phyloP scores from a whole-genome alignment of 2,329 filamentous ascomycete species.

The Gliomastix tumulicola region DNA sequence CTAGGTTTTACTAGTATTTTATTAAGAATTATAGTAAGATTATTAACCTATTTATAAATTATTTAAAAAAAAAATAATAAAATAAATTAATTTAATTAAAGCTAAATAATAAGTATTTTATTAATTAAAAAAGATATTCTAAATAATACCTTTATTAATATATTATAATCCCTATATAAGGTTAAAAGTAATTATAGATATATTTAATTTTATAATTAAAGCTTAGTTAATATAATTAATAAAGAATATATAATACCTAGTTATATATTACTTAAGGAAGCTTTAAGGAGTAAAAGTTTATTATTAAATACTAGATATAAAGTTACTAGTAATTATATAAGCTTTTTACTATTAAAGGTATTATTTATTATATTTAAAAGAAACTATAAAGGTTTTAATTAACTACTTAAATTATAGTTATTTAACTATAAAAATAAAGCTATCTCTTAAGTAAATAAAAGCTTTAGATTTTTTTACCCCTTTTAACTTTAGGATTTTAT shows the following conservation, averaged over 20 bases:
- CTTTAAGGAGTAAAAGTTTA: not conserved
- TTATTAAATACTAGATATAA: constrained; percentile 1
- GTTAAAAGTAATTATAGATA: constrained; percentile 1
- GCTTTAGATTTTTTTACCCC: no score
- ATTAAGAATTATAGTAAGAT: no score
- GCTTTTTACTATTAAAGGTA: not conserved
- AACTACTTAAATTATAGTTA: no score
- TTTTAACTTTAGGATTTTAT: not conserved
- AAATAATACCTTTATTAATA: not conserved
- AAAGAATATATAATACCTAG: no score
- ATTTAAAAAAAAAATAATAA: no score
- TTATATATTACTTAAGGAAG: no score
- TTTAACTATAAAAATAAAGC: no score
- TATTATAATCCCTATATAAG: not conserved
- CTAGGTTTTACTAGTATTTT: not conserved
- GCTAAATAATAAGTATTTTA: not conserved
- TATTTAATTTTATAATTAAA: no score
- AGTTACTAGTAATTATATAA: not conserved
- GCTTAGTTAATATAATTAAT: no score
- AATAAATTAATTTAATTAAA: not conserved
- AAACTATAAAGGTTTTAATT: not conserved
- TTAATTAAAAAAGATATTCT: not conserved
- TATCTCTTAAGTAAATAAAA: not conserved
- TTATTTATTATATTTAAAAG: not conserved
- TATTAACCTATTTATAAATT: not conserved